Evolutionary conservation across 768 basidiomycete genomes (phyloP).

Genomic region (Mycena alexandri): DNA sequence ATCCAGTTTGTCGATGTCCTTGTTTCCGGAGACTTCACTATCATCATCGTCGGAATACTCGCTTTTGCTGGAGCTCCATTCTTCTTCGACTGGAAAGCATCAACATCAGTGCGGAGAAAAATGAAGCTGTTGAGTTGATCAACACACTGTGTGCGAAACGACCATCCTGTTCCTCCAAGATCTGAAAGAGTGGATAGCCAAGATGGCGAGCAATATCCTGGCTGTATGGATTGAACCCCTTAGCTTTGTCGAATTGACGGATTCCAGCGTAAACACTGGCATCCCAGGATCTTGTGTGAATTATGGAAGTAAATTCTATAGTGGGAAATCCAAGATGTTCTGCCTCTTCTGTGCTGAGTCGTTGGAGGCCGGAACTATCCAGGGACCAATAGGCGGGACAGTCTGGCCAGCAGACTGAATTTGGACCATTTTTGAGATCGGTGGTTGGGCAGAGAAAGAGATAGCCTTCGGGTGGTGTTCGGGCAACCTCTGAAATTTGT

Average conservation of each 20-base stretch:
- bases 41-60: too few relatives aligned
- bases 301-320: neutral
- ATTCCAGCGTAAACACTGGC: neutral
- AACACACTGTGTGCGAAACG: too few relatives aligned
- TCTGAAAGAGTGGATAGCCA: slow-evolving; percentile 5
- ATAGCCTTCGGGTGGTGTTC: slow-evolving; percentile 9
- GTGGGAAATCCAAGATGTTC: neutral
- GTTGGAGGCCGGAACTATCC: neutral
- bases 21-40: too few relatives aligned
- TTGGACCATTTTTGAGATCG: neutral
- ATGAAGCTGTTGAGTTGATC: too few relatives aligned
- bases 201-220: slow-evolving; percentile 17
- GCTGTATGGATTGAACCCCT: slow-evolving; percentile 24
- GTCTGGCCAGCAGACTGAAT: neutral
- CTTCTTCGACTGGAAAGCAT: too few relatives aligned
- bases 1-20: too few relatives aligned
- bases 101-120: too few relatives aligned
- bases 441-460: slow-evolving; percentile 1
- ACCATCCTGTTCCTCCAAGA: too few relatives aligned
- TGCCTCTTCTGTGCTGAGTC: slow-evolving; percentile 3
- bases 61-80: too few relatives aligned
- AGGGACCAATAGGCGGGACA: slow-evolving; percentile 13
- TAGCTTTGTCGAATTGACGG: slow-evolving; percentile 14
- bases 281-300: neutral
- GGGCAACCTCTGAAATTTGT: too few relatives aligned